These are phyloP conservation scores for Populus euphratica DNA, from an alignment of 345 rosid genomes.

Conservation along the genomic window DNA sequence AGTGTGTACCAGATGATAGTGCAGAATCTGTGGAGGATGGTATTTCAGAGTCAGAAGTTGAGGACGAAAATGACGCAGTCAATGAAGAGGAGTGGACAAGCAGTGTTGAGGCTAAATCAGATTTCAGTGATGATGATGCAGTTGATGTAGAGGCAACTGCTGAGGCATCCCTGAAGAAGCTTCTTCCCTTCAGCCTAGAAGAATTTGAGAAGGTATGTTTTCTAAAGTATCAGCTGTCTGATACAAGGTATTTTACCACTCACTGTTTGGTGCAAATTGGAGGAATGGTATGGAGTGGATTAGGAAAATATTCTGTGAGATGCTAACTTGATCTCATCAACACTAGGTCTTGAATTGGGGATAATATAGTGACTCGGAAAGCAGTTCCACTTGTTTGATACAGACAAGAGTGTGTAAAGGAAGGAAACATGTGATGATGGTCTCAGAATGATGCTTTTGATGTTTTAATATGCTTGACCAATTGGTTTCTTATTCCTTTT, in stretches of 20 bases:
- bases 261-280: background rate
- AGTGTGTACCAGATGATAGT: conserved; percentile 63
- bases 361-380: background rate
- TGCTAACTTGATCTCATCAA: background rate
- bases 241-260: background rate
- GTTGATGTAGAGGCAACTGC: conserved; percentile 61
- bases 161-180: conserved; percentile 78
- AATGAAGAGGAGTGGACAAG: conserved; percentile 73
- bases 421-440: background rate
- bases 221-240: background rate
- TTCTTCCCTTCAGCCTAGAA: conserved; percentile 63
- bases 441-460: background rate
- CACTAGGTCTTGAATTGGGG: background rate
- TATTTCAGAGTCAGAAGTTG: conserved; percentile 78
- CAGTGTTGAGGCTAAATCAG: conserved; percentile 62
- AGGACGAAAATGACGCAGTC: conserved; percentile 67
- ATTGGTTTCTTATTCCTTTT: background rate
- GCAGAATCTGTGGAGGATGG: conserved; percentile 60
- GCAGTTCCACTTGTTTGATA: background rate
- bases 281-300: background rate
- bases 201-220: conserved; percentile 69
- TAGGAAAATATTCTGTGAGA: background rate
- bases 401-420: background rate
- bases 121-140: conserved; percentile 66
- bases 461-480: background rate